Percentiles rank a stretch among this genome's conserved stretches.
phyloP scores from a whole-genome alignment of 805 yeast genomes.

The Ogataea nitratoaversa region DNA sequence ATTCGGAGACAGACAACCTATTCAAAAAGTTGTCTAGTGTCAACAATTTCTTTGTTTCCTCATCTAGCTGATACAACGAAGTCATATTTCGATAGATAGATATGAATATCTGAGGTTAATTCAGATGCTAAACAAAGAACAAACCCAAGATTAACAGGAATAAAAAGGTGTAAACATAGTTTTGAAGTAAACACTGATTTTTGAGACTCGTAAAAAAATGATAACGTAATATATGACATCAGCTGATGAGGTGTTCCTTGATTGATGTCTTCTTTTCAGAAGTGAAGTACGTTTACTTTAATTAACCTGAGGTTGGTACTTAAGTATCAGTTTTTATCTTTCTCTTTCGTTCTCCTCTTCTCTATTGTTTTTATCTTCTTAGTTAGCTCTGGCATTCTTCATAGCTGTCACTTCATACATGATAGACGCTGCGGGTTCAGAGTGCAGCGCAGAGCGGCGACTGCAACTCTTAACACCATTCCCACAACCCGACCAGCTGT shows the following conservation, averaged over 20 bases:
- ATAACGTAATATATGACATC: too few relatives aligned
- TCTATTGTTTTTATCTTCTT: neutral
- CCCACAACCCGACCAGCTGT: neutral
- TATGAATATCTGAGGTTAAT: too few relatives aligned
- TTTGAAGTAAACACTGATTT: too few relatives aligned
- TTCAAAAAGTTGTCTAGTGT: slow-evolving; percentile 60
- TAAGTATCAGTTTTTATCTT: too few relatives aligned
- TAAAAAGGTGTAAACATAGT: too few relatives aligned
- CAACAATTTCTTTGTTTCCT: slow-evolving; percentile 52
- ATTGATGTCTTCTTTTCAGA: too few relatives aligned
- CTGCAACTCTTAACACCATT: neutral
- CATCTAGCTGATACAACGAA: slow-evolving; percentile 41
- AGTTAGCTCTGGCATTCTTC: neutral
- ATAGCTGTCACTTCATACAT: neutral
- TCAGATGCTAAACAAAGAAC: too few relatives aligned
- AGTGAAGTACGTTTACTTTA: too few relatives aligned
- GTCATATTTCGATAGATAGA: slow-evolving; percentile 13
- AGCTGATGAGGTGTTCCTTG: too few relatives aligned
- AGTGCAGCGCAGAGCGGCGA: neutral
- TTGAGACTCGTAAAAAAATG: too few relatives aligned
- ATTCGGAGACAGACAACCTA: slow-evolving; percentile 71
- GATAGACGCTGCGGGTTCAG: neutral
- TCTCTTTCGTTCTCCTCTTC: neutral
- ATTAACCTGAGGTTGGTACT: too few relatives aligned
- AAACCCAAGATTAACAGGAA: too few relatives aligned